Percentiles rank a stretch among this genome's conserved stretches.
These are phyloP conservation scores for Aspergillus tamarii DNA, from an alignment of 2,329 filamentous ascomycete genomes.

Conservation along the genomic window DNA sequence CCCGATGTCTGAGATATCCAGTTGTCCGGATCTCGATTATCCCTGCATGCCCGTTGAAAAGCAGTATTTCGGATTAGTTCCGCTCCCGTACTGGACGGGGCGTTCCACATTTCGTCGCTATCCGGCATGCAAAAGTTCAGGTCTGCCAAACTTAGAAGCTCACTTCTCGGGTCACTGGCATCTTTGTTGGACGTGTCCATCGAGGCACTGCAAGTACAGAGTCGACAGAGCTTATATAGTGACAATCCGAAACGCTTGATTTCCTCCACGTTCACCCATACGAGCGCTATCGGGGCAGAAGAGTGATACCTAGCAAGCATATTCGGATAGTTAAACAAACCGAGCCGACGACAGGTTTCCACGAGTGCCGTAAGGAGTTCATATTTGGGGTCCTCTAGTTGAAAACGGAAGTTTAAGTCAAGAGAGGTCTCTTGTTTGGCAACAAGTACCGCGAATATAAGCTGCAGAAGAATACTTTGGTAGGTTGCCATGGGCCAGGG, in stretches of 20 bases:
- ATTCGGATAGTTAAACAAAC: constrained; percentile 29
- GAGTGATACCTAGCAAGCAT: constrained; percentile 25
- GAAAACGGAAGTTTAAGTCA: constrained; percentile 17
- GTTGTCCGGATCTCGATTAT: constrained; percentile 19
- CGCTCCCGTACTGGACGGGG: not conserved
- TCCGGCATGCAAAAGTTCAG: constrained; percentile 28
- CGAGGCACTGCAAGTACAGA: not conserved
- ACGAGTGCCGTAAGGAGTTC: constrained; percentile 26
- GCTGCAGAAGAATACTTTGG: constrained; percentile 30
- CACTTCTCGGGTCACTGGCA: constrained; percentile 4
- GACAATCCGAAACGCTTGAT: constrained; percentile 32
- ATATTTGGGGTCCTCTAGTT: constrained; percentile 15
- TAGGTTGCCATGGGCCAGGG: constrained; percentile 33
- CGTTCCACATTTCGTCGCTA: constrained; percentile 25
- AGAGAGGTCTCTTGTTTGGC: constrained; percentile 10
- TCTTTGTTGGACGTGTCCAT: not conserved
- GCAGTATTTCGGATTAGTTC: not conserved
- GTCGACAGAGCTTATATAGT: constrained; percentile 29
- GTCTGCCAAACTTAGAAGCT: constrained; percentile 24
- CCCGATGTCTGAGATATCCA: constrained; percentile 22
- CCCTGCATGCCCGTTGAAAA: constrained; percentile 5
- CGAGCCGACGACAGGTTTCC: constrained; percentile 25
- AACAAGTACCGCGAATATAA: constrained; percentile 28
- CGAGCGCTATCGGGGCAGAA: constrained; percentile 21
- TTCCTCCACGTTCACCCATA: constrained; percentile 30